A percentile compares a stretch with the other conserved stretches of the same genome.
These are phyloP conservation scores for Pyricularia grisea DNA, from an alignment of 2,329 filamentous ascomycete species.

Conservation along the genomic window DNA sequence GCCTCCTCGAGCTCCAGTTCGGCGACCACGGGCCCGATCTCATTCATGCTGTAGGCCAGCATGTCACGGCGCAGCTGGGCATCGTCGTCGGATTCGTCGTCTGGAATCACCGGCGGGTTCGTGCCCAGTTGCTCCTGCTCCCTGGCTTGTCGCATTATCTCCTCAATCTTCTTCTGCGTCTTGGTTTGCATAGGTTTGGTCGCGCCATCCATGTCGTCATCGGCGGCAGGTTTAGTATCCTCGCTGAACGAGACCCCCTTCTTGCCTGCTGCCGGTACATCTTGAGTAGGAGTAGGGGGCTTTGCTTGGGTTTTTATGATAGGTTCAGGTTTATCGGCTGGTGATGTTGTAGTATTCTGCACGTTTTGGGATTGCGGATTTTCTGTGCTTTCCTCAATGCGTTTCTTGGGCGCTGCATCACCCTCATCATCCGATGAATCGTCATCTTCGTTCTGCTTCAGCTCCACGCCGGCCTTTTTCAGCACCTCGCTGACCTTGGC, in stretches of 20 bases:
- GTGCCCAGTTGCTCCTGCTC: constrained; percentile 39
- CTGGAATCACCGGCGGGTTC: constrained; percentile 51
- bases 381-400: neutral
- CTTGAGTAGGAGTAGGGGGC: neutral
- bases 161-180: constrained; percentile 31
- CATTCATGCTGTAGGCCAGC: constrained; percentile 80
- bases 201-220: constrained; percentile 25
- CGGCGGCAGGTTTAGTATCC: constrained; percentile 40
- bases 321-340: neutral
- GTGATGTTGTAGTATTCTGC: neutral
- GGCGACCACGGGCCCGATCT: constrained; percentile 86
- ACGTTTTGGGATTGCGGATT: neutral
- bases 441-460: constrained; percentile 15
- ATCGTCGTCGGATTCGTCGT: constrained; percentile 72
- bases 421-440: constrained; percentile 11
- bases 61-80: constrained; percentile 75
- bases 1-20: constrained; percentile 77
- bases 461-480: constrained; percentile 61
- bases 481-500: constrained; percentile 62
- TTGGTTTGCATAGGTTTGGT: constrained; percentile 6
- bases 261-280: constrained; percentile 18
- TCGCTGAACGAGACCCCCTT: constrained; percentile 57
- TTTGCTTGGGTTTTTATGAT: neutral
- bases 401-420: neutral
- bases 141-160: constrained; percentile 47